phyloP scores from a whole-genome alignment of 148 eudicot species.

The Gaultheria prostrata region DNA sequence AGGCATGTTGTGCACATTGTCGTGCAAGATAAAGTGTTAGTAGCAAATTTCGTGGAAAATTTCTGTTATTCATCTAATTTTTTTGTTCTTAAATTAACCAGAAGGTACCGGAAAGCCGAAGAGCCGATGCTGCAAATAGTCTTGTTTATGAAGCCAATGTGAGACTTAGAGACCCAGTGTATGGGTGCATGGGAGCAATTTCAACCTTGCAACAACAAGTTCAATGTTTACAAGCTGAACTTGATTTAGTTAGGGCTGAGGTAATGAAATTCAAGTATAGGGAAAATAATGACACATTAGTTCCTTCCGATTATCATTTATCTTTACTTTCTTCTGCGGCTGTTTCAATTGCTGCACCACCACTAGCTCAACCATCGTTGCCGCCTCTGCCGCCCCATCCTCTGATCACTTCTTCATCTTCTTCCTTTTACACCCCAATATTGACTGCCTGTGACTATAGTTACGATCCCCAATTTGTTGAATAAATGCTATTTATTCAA shows the following conservation, averaged over 20 bases:
- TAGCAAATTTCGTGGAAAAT: too few species aligned
- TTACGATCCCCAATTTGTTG: too few species aligned
- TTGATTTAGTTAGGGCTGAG: conserved; percentile 39
- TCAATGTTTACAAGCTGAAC: conserved; percentile 43
- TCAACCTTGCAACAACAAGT: conserved; percentile 49
- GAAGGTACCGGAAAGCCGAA: conserved; percentile 56
- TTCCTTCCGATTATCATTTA: conserved; percentile 14
- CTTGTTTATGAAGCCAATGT: conserved; percentile 60
- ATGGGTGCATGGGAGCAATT: conserved; percentile 65
- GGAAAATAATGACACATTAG: conserved; percentile 15
- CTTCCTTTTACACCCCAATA: conserved; percentile 41
- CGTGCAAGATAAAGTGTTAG: too few species aligned
- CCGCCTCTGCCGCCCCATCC: conserved; percentile 25
- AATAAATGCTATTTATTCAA: too few species aligned
- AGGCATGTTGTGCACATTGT: too few species aligned
- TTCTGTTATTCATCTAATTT: too few species aligned
- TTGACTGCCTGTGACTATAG: conserved; percentile 15
- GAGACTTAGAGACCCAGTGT: conserved; percentile 58
- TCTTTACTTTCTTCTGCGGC: conserved; percentile 30
- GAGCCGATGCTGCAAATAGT: conserved; percentile 59
- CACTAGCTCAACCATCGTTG: conserved; percentile 23
- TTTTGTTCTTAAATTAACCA: conserved; percentile 8
- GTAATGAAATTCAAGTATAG: conserved; percentile 34
- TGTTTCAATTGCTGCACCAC: conserved; percentile 34
- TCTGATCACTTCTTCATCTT: conserved; percentile 25